A percentile compares a stretch with the other conserved stretches of the same genome.
Evolutionary conservation across 352 stramenopile species (phyloP).

Genomic region (Pythium diclinum): DNA sequence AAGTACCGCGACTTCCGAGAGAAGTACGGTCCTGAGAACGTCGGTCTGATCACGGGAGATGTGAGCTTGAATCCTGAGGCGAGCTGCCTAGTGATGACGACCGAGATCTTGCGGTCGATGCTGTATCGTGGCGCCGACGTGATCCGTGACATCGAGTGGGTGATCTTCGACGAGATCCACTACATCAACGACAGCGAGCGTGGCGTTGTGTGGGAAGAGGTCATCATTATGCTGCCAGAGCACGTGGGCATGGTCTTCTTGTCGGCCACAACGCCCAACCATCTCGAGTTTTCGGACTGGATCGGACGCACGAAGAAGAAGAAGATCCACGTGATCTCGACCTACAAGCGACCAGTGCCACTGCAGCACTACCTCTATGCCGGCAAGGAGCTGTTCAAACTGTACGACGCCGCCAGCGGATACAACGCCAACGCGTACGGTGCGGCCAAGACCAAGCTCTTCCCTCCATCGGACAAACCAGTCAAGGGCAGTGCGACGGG

Average conservation of each 20-base stretch:
- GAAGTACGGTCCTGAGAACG: constrained; percentile 91
- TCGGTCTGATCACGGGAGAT: constrained; percentile 97
- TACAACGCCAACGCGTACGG: constrained; percentile 58
- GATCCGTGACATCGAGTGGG: constrained; percentile 97
- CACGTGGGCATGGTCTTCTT: constrained; percentile 98
- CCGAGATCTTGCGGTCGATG: constrained; percentile 96
- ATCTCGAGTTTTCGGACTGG: constrained; percentile 99
- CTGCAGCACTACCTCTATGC: constrained; percentile 96
- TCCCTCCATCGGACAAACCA: constrained; percentile 49
- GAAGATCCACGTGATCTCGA: constrained; percentile 97
- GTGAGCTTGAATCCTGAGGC: constrained; percentile 95
- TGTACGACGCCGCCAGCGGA: constrained; percentile 51
- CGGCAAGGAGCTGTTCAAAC: constrained; percentile 91
- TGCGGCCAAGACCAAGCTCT: constrained; percentile 65
- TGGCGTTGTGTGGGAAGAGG: constrained; percentile 97
- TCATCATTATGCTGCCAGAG: constrained; percentile 97
- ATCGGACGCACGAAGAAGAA: constrained; percentile 96
- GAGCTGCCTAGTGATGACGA: constrained; percentile 98
- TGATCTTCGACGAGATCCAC: constrained; percentile 97
- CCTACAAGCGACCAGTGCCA: constrained; percentile 95
- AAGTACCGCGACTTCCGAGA: constrained; percentile 98
- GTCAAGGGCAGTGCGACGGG: constrained; percentile 31
- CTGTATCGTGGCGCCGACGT: constrained; percentile 95
- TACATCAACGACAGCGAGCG: constrained; percentile 98
- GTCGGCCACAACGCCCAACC: constrained; percentile 98